A percentile compares a stretch with the other conserved stretches of the same genome.
These are phyloP conservation scores for Trichoderma sp. DNA, from an alignment of 2,329 filamentous ascomycete species.

Conservation along the genomic window DNA sequence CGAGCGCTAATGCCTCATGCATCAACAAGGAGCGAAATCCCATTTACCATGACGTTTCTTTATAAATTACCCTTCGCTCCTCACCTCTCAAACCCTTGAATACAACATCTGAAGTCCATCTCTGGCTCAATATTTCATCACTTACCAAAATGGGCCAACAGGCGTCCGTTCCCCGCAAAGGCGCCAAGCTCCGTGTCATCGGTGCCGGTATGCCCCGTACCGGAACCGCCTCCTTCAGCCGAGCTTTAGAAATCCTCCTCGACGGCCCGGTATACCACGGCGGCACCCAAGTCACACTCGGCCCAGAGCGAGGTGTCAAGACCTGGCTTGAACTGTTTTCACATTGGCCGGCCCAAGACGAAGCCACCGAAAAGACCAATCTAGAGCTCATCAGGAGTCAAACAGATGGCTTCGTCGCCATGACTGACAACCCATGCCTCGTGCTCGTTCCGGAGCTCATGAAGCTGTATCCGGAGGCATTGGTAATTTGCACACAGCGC, in stretches of 20 bases:
- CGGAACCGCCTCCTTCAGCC: conserved; percentile 30
- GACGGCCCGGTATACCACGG: conserved; percentile 29
- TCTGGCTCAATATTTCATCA: neutral
- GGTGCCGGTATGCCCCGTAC: conserved; percentile 31
- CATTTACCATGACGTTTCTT: neutral
- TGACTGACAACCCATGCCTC: neutral
- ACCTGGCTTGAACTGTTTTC: conserved; percentile 21
- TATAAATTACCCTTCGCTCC: neutral
- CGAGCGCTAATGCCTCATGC: neutral
- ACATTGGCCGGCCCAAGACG: neutral
- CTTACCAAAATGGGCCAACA: conserved; percentile 25
- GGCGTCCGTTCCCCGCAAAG: conserved; percentile 27
- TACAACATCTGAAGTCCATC: neutral
- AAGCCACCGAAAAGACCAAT: neutral
- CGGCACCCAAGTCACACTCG: conserved; percentile 28
- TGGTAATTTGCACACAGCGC: conserved; percentile 28
- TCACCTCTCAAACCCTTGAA: neutral
- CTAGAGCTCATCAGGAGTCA: neutral
- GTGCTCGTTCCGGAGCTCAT: conserved; percentile 4
- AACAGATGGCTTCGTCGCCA: neutral
- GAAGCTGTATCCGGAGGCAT: conserved; percentile 26
- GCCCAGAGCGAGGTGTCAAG: conserved; percentile 24
- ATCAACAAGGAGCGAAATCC: neutral
- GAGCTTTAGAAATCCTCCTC: conserved; percentile 30
- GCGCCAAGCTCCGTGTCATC: conserved; percentile 28